A percentile compares a stretch with the other conserved stretches of the same genome.
These are phyloP conservation scores for Phragmites australis DNA, from an alignment of 176 grass and related monocot genomes.

Conservation along the genomic window DNA sequence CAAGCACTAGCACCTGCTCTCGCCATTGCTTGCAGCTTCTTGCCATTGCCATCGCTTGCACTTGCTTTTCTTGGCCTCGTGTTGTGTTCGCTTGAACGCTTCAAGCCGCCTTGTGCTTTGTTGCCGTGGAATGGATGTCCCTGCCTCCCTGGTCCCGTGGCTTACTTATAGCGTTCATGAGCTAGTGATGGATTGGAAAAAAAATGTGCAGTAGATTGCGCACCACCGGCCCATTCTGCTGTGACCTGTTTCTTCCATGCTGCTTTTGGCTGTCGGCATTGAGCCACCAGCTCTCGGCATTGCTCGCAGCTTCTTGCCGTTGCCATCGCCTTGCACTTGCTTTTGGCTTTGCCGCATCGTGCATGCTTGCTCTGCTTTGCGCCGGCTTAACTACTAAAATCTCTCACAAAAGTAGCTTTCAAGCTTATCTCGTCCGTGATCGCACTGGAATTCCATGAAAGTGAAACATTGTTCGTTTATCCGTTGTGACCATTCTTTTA, in stretches of 20 bases:
- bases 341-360: conserved; percentile 2
- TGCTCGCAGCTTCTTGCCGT: no score
- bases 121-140: conserved; percentile 41
- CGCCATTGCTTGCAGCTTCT: background rate
- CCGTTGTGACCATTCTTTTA: background rate
- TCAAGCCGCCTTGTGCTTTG: background rate
- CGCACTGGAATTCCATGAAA: conserved; percentile 50
- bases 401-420: conserved; percentile 26
- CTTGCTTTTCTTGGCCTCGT: background rate
- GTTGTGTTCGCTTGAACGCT: background rate
- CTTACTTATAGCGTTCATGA: conserved; percentile 39
- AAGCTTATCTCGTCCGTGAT: conserved; percentile 28
- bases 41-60: no score
- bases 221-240: conserved; percentile 44
- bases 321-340: no score
- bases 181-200: background rate
- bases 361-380: conserved; percentile 22
- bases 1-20: background rate
- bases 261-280: background rate
- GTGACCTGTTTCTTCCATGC: background rate
- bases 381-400: conserved; percentile 22
- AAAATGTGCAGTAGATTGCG: conserved; percentile 1
- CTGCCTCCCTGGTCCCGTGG: no score
- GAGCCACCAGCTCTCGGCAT: no score
- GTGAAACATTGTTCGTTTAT: background rate